These are phyloP conservation scores for Jamesozyma spencerorum DNA, from an alignment of 805 yeast genomes.

Conservation along the genomic window DNA sequence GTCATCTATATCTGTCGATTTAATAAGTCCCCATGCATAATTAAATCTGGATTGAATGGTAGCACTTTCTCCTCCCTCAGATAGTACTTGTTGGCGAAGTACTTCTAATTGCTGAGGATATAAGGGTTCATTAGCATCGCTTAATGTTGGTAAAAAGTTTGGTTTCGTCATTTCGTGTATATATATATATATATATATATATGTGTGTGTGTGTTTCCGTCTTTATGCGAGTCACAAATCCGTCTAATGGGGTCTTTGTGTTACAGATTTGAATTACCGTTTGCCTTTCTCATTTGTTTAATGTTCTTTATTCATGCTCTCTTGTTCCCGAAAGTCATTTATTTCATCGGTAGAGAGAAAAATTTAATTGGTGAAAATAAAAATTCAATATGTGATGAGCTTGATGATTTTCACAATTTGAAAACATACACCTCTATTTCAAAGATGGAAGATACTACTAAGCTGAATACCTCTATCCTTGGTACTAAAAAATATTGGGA, in stretches of 20 bases:
- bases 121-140: slow-evolving; percentile 37
- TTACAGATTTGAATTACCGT: background rate
- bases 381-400: background rate
- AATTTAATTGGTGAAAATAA: background rate
- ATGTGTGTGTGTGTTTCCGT: too few species aligned
- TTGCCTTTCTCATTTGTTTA: too few species aligned
- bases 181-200: too few species aligned
- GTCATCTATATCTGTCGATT: slow-evolving; percentile 50
- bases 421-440: background rate
- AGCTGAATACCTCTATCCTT: slow-evolving; percentile 66
- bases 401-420: too few species aligned
- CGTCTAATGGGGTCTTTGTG: too few species aligned
- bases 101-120: slow-evolving; percentile 67
- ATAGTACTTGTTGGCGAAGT: slow-evolving; percentile 63
- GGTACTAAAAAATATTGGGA: slow-evolving; percentile 94
- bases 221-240: background rate
- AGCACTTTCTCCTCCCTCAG: slow-evolving; percentile 67
- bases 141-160: slow-evolving; percentile 25
- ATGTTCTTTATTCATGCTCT: too few species aligned
- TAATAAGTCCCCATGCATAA: slow-evolving; percentile 92
- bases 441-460: slow-evolving; percentile 32
- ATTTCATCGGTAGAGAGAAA: too few species aligned
- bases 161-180: slow-evolving; percentile 1
- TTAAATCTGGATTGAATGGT: slow-evolving; percentile 82
- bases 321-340: too few species aligned